Evolutionary conservation across 352 stramenopile genomes (phyloP), one percentile per base, ranked within the genome.

Genomic region (Nothophytophthora sp.): DNA sequence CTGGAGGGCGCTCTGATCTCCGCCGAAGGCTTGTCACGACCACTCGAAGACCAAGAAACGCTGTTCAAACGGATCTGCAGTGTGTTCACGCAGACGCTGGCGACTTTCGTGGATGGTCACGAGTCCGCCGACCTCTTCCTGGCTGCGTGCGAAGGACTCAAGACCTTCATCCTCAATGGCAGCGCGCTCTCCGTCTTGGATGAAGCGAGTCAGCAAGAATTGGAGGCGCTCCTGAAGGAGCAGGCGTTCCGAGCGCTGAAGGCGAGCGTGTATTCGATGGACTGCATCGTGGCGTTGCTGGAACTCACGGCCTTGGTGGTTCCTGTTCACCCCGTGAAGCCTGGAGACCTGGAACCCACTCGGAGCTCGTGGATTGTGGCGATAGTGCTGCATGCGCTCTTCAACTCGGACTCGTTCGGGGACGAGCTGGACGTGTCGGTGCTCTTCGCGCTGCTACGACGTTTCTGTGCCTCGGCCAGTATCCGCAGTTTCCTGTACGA

Each of bases 271-370:
- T 80, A 80, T 48, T 82, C 77, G 15, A 66, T 86, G 22, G 77
- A 89, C 2, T 85, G 72, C 30, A 67, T 85, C 27, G 55, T 76
- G n/a, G 61, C 57, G 13, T 24, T 89, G 11, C 51, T 89, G 24
- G 76, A 91, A 32, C 46, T 80, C 10, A 59, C 59, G 16, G 46
- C 50, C 23, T 43, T 23, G 18, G 33, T 63, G 28, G 35, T 69
- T 37, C 42, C 54, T 45, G 20, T 46, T 43, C 29, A 27, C 4
- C 1, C 19, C 29, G 16, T 19, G 5, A 18, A 60, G n/a, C 29
- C 38, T 6, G 18, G 39, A 19, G 60, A 73, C 9, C 32, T 52
- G n/a, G 48, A 73, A 22, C 55, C 52, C 37, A 41, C 53, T 13
- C 64, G 41, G 30, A 63, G 52, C 47, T 79, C 44, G 11, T 88